Base-by-base conservation (phyloP, 306 rosid genomes). In the Delonix regia region DNA sequence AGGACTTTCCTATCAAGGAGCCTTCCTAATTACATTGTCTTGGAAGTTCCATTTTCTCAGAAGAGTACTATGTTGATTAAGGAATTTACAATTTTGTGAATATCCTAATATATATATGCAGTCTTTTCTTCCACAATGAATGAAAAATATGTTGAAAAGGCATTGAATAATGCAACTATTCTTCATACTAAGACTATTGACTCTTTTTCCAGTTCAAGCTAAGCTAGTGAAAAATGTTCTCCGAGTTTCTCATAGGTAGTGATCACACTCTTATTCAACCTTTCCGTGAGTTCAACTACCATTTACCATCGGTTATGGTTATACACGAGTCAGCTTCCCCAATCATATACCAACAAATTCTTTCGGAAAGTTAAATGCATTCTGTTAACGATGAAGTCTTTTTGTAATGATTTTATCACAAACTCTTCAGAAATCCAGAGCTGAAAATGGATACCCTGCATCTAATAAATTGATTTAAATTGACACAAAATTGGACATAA, bases 201-300 rank as follows among this genome's bases (percentile, higher is more conserved):
- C 69, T 30, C 2, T 1, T 55, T 64, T 47, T 30, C 2, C 56
- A 56, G 75, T 55, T 73, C 71, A 44, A 49, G 14, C 34, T 47
- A 44, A 49, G 14, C 34, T 47, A 51, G 56, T 44, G 27, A 65
- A 45, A 24, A 45, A 42, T 55, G 13, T 73, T 69, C 30, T 53
- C 61, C 59, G 73, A 76, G 48, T 75, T 69, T 75, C 81, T 47
- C 68, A 30, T 59, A 67, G 63, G 72, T 68, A 42, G 8, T 57
- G 70, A 8, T 13, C 67, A 0, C 25, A 47, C 71, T 62, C 71
- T 36, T 67, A 19, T 55, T 56, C 66, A 33, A 68, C 53, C 72
- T 9, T 75, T 81, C 51, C 36, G 38, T 36, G 36, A 61, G 63
- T 56, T 19, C 55, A n/a, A 47, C 19, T 53, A n/a, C 52, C n/a